Conservation (phyloP, 2,329 filamentous ascomycete genomes). For the Fusarium caatingaense region DNA sequence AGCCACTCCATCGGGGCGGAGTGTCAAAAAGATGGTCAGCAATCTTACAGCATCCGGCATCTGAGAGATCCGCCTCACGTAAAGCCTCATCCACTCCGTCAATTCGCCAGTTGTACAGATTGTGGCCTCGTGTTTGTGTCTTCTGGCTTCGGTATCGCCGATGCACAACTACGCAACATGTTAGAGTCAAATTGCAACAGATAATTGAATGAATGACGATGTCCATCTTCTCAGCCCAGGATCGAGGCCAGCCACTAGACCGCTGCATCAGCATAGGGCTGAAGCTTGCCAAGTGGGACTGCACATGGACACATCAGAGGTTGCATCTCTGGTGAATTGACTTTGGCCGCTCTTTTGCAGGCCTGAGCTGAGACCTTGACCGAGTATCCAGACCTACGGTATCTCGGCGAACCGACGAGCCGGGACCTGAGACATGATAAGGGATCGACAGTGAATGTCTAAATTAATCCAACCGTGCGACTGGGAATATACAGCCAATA, state of each 20-base stretch:
- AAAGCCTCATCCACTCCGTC: conserved; percentile 20
- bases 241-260: neutral
- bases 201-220: neutral
- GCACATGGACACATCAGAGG: conserved; percentile 14
- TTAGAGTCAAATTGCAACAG: neutral
- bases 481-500: conserved; percentile 25
- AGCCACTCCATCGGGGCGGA: conserved; percentile 35
- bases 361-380: neutral
- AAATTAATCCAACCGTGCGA: conserved; percentile 22
- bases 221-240: conserved; percentile 19
- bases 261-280: conserved; percentile 29
- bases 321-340: conserved; percentile 4
- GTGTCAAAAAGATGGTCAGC: conserved; percentile 33
- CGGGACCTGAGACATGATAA: conserved; percentile 30
- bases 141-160: conserved; percentile 11
- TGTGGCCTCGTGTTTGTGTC: conserved; percentile 9
- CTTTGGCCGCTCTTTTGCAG: neutral
- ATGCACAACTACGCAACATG: conserved; percentile 13
- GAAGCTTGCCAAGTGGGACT: conserved; percentile 40
- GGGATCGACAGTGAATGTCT: conserved; percentile 30
- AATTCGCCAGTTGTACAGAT: neutral
- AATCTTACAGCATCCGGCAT: conserved; percentile 29
- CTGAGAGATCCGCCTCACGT: conserved; percentile 23
- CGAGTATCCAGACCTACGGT: neutral
- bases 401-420: conserved; percentile 18